Conservation (phyloP, 2,329 filamentous ascomycete species). For the Lojkania enalia region DNA sequence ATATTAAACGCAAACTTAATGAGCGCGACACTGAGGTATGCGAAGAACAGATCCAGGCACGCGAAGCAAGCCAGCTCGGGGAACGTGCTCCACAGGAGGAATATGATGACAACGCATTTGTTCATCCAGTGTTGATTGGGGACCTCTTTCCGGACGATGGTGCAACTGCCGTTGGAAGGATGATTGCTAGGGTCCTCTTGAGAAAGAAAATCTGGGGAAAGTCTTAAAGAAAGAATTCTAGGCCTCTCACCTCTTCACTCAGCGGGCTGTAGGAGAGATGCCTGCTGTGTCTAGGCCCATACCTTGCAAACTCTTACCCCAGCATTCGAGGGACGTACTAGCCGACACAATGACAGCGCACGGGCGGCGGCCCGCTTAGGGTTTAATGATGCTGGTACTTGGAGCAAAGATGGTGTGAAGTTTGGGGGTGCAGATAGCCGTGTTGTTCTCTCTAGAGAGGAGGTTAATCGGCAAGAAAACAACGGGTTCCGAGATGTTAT, state of each 20-base stretch:
- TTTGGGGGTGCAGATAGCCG: conserved; percentile 33
- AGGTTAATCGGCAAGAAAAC: conserved; percentile 26
- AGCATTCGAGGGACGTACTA: conserved; percentile 22
- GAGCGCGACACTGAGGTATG: background rate
- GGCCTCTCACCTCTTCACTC: conserved; percentile 13
- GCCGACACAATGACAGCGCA: conserved; percentile 28
- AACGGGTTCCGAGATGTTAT: conserved; percentile 26
- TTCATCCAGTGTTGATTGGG: conserved; percentile 24
- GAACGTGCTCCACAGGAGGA: background rate
- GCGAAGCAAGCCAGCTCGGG: too few species aligned
- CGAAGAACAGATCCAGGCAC: conserved; percentile 2
- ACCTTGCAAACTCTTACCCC: conserved; percentile 18
- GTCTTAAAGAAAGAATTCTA: conserved; percentile 10
- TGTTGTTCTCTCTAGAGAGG: conserved; percentile 24
- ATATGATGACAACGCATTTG: conserved; percentile 14
- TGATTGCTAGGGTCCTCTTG: conserved; percentile 25
- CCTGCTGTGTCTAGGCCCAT: conserved; percentile 31
- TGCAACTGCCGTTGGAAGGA: conserved; percentile 17
- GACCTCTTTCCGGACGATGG: conserved; percentile 26
- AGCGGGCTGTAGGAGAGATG: conserved; percentile 25
- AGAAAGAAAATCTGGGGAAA: conserved; percentile 17
- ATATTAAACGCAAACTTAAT: conserved; percentile 16
- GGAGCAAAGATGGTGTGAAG: conserved; percentile 22
- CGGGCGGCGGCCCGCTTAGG: conserved; percentile 30
- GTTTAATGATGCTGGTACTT: conserved; percentile 35